Evolutionary conservation across 164 flowering plant species (phyloP).

Genomic region (Chloranthus sessilifolius): DNA sequence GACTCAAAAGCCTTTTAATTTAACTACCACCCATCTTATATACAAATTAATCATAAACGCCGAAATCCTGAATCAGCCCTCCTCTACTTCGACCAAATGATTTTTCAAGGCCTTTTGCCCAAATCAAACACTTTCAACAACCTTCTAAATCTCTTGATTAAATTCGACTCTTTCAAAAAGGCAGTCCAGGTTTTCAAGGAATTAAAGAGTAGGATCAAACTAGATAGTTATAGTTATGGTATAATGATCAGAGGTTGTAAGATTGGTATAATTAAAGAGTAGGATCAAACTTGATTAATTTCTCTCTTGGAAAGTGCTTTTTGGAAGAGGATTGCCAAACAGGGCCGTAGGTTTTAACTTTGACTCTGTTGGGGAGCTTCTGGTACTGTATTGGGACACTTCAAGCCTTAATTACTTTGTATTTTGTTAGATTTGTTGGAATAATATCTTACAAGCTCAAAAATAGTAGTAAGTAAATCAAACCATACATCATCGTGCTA

Average conservation of each 20-base stretch:
- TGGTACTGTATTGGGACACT: too few relatives aligned
- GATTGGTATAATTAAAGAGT: too few relatives aligned
- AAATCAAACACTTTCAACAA: slow-evolving; percentile 37
- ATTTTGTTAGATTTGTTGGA: too few relatives aligned
- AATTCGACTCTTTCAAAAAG: slow-evolving; percentile 25
- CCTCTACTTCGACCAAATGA: slow-evolving; percentile 36
- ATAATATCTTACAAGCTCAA: too few relatives aligned
- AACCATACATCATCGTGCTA: too few relatives aligned
- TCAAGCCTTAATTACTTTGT: too few relatives aligned
- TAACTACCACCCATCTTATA: slow-evolving; percentile 9
- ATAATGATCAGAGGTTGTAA: slow-evolving; percentile 63
- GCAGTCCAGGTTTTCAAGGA: slow-evolving; percentile 42
- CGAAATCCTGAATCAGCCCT: slow-evolving; percentile 31
- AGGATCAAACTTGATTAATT: too few relatives aligned
- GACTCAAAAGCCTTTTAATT: slow-evolving; percentile 10
- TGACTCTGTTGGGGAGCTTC: too few relatives aligned
- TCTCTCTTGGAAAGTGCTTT: too few relatives aligned
- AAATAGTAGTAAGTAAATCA: too few relatives aligned
- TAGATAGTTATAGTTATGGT: slow-evolving; percentile 58
- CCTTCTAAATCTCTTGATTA: slow-evolving; percentile 30
- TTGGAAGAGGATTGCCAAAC: too few relatives aligned
- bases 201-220: slow-evolving; percentile 15
- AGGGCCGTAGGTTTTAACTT: too few relatives aligned
- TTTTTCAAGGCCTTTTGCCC: slow-evolving; percentile 28
- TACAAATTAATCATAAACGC: slow-evolving; percentile 39